Conservation (phyloP, 1,284 basidiomycete species). For the Cryptococcus sp. region DNA sequence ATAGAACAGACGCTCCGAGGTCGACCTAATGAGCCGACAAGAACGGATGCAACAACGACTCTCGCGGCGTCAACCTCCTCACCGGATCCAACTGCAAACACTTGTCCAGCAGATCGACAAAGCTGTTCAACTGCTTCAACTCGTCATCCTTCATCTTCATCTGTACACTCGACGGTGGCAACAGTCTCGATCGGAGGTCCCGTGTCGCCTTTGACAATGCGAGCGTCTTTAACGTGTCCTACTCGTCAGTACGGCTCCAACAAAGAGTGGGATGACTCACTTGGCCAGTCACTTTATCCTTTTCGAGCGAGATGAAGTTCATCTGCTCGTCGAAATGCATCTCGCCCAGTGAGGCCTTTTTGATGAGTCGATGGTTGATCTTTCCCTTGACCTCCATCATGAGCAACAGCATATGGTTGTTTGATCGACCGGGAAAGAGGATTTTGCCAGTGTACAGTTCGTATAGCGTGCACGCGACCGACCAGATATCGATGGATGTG, state of each 20-base stretch:
- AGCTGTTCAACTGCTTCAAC: constrained; percentile 69
- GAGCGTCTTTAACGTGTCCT: constrained; percentile 77
- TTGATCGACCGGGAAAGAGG: constrained; percentile 90
- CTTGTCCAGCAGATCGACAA: constrained; percentile 88
- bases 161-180: constrained; percentile 65
- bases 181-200: constrained; percentile 73
- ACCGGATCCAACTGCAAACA: constrained; percentile 86
- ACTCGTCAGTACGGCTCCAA: constrained; percentile 1
- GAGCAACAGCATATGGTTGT: constrained; percentile 95
- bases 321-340: constrained; percentile 87
- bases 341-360: constrained; percentile 85
- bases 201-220: constrained; percentile 76
- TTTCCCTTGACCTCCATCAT: constrained; percentile 97
- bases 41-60: constrained; percentile 83
- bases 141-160: constrained; percentile 81
- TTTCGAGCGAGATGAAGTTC: constrained; percentile 61
- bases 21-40: constrained; percentile 48
- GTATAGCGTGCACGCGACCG: constrained; percentile 93
- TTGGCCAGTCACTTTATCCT: constrained; percentile 71
- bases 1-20: too few species aligned
- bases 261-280: constrained; percentile 54
- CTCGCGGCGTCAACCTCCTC: constrained; percentile 76
- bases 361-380: constrained; percentile 89
- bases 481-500: constrained; percentile 92
- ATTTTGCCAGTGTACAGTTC: constrained; percentile 99